Conservation (phyloP, 495 filamentous ascomycete species). For the Evernia prunastri region DNA sequence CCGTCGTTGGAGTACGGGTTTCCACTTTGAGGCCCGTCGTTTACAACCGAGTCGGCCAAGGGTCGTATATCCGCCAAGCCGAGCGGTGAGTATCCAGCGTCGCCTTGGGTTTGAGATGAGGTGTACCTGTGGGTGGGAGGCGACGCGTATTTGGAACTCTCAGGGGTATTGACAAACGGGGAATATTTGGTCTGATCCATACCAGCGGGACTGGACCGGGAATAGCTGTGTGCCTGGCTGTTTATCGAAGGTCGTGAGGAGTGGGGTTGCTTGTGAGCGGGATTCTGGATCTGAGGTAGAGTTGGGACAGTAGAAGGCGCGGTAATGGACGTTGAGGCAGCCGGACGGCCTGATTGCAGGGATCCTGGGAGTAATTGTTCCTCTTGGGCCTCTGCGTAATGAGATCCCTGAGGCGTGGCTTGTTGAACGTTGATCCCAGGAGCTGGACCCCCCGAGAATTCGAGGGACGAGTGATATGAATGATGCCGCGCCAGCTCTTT, state of each 20-base stretch:
- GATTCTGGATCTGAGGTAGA: conserved; percentile 54
- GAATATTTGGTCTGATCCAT: conserved; percentile 66
- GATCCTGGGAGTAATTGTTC: conserved; percentile 54
- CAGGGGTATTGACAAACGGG: conserved; percentile 61
- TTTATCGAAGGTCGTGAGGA: conserved; percentile 60
- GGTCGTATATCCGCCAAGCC: conserved; percentile 87
- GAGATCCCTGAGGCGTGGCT: conserved; percentile 50
- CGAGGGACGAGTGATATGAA: conserved; percentile 43
- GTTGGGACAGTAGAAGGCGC: conserved; percentile 64
- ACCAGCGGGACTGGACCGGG: conserved; percentile 76
- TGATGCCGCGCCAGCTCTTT: conserved; percentile 47
- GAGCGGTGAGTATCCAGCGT: conserved; percentile 74
- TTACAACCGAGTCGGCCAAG: conserved; percentile 58
- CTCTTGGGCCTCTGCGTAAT: conserved; percentile 42
- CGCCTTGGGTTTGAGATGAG: conserved; percentile 58
- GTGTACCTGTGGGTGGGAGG: conserved; percentile 59
- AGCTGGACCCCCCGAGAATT: conserved; percentile 42
- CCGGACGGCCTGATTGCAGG: conserved; percentile 67
- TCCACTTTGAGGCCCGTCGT: conserved; percentile 52
- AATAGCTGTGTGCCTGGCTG: conserved; percentile 65
- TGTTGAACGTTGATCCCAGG: conserved; percentile 66
- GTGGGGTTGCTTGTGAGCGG: conserved; percentile 52
- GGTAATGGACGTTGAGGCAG: conserved; percentile 61
- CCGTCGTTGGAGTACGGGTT: conserved; percentile 36
- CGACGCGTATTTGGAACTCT: conserved; percentile 60